A percentile compares a stretch with the other conserved stretches of the same genome.
phyloP scores from a whole-genome alignment of 2,329 filamentous ascomycete species.

The Fusarium pilosicola region DNA sequence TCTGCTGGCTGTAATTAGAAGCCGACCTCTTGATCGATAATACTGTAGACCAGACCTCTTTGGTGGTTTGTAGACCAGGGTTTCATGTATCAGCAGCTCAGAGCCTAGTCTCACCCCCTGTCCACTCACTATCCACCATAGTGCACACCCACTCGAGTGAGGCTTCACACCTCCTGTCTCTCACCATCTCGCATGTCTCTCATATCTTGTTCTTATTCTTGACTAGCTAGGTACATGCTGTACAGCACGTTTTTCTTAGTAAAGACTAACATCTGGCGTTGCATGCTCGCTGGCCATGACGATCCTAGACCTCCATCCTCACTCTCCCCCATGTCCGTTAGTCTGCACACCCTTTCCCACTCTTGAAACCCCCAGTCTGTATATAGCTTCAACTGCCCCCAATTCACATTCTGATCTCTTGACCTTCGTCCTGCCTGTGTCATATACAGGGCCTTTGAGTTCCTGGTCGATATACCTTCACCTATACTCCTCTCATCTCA shows the following conservation, averaged over 20 bases:
- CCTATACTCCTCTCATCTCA: slow-evolving; percentile 1
- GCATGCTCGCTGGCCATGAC: slow-evolving; percentile 31
- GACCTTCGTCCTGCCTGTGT: slow-evolving; percentile 33
- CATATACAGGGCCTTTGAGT: slow-evolving; percentile 39
- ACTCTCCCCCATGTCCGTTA: neutral
- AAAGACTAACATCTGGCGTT: slow-evolving; percentile 20
- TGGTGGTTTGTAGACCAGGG: slow-evolving; percentile 21
- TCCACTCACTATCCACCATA: slow-evolving; percentile 11
- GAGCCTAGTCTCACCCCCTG: slow-evolving; percentile 10
- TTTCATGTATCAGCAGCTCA: slow-evolving; percentile 31
- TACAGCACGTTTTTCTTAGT: neutral
- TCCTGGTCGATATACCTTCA: slow-evolving; percentile 37
- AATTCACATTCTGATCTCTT: slow-evolving; percentile 10
- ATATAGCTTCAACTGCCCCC: slow-evolving; percentile 44
- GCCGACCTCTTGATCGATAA: slow-evolving; percentile 1
- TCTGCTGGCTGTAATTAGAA: neutral
- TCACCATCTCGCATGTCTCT: slow-evolving; percentile 25
- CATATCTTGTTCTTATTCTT: slow-evolving; percentile 7
- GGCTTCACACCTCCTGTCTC: slow-evolving; percentile 21
- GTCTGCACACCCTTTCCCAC: slow-evolving; percentile 27
- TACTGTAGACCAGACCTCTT: neutral
- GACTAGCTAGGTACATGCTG: neutral
- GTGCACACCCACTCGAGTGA: slow-evolving; percentile 4
- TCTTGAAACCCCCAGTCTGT: slow-evolving; percentile 40
- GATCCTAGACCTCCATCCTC: slow-evolving; percentile 13